Evolutionary conservation across 768 basidiomycete genomes (phyloP), one percentile per base, ranked within the genome.

Genomic region (Podaxis sp.): DNA sequence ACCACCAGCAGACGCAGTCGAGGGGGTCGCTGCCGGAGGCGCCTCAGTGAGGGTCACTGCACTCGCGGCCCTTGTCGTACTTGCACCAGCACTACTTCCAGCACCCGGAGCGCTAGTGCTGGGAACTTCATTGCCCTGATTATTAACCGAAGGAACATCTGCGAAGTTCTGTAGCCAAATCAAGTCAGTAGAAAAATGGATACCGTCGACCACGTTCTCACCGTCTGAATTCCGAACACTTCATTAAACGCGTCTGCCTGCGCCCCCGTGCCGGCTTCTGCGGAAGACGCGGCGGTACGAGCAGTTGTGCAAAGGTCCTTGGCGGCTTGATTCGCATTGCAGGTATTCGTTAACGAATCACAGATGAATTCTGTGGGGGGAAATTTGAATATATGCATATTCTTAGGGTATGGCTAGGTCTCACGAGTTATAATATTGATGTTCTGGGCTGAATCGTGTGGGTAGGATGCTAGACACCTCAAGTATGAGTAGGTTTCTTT

Each of bases 191-290:
- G 56, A 49, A 61, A 54, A 56, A 66, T 65, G 62, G 13, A 50
- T 13, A 26, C 44, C 22, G 28, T 37, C n/a, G 4, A 64, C 5
- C 72, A n/a, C 53, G 4, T 46, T 12, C 61, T 57, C 60, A 79
- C 77, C 8, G 80, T 81, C 7, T 67, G 69, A 56, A 79, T 75
- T 2, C 78, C 77, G 64, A 82, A 82, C 0, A 70, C 75, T 24
- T 64, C 73, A 61, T 82, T 82, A 71, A 82, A 81, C 4, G 76
- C 79, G 74, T 87, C 87, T 13, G 87, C 86, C 65, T 85, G 82
- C 20, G 75, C 78, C 62, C 86, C 86, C 17, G 81, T 80, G 53
- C 74, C 74, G 1, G 78, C 74, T 3, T 75, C 46, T 0, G 74
- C 76, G n/a, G 77, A 72, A 58, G 73, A 72, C 8, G 82, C 82